A percentile compares a stretch with the other conserved stretches of the same genome.
phyloP scores from a whole-genome alignment of 2,329 filamentous ascomycete genomes.

The Penicillium concentricum region DNA sequence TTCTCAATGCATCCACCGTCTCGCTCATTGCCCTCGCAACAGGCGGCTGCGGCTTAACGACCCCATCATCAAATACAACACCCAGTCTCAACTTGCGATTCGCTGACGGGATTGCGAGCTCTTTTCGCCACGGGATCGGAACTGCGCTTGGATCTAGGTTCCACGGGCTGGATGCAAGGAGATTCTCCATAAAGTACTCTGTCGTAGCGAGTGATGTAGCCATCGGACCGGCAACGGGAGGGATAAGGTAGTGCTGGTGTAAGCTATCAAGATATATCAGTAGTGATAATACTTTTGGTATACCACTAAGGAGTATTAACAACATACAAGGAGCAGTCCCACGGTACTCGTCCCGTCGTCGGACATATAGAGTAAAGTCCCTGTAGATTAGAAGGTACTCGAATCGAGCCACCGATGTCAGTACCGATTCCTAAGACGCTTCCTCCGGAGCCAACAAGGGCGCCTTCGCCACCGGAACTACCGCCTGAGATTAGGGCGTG shows the following conservation, averaged over 20 bases:
- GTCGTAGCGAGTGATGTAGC: slow-evolving; percentile 23
- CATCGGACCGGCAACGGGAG: slow-evolving; percentile 28
- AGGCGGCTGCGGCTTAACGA: slow-evolving; percentile 61
- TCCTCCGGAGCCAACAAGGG: slow-evolving; percentile 50
- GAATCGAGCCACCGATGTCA: slow-evolving; percentile 55
- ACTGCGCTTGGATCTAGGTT: slow-evolving; percentile 43
- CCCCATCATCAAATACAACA: slow-evolving; percentile 58
- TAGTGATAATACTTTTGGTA: not conserved
- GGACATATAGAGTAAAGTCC: slow-evolving; percentile 48
- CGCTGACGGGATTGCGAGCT: slow-evolving; percentile 17
- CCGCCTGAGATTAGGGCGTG: slow-evolving; percentile 51
- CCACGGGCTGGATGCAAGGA: slow-evolving; percentile 23
- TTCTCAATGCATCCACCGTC: slow-evolving; percentile 54
- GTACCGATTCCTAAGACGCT: slow-evolving; percentile 54
- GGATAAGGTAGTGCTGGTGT: slow-evolving; percentile 35
- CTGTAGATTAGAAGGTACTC: slow-evolving; percentile 53
- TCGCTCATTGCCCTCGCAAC: slow-evolving; percentile 54
- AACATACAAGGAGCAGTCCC: slow-evolving; percentile 25
- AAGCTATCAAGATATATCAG: slow-evolving; percentile 42
- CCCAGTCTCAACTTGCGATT: slow-evolving; percentile 57
- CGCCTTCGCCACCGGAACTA: slow-evolving; percentile 54
- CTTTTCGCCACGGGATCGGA: slow-evolving; percentile 30
- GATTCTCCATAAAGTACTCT: slow-evolving; percentile 31
- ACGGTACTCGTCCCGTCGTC: slow-evolving; percentile 30
- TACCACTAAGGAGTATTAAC: not conserved